These are phyloP conservation scores for Chloris gayana DNA, from an alignment of 176 grass and related monocot genomes.

Conservation along the genomic window DNA sequence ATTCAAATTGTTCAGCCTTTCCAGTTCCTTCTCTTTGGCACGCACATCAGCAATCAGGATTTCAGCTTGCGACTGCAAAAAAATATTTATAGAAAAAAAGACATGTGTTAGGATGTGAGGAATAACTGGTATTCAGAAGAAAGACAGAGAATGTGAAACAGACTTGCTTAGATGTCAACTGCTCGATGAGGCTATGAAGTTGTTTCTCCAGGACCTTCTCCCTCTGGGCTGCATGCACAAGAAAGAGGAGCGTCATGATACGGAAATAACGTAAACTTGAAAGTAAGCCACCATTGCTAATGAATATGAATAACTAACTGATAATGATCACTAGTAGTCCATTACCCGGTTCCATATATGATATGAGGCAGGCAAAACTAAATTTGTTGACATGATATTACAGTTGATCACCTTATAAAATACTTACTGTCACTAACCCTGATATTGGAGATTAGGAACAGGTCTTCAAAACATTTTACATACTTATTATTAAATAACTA, in stretches of 20 bases:
- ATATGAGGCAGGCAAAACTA: constrained; percentile 19
- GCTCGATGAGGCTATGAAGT: constrained; percentile 86
- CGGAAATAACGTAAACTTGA: background rate
- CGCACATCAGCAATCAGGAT: constrained; percentile 59
- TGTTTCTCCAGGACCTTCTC: constrained; percentile 94
- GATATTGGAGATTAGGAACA: background rate
- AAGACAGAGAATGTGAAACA: constrained; percentile 13
- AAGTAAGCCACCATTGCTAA: background rate
- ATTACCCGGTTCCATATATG: background rate
- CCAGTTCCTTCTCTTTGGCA: constrained; percentile 80
- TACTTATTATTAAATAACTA: background rate
- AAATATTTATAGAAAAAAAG: constrained; percentile 2
- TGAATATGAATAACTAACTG: constrained; percentile 7
- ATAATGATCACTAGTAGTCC: background rate
- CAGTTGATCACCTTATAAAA: constrained; percentile 2
- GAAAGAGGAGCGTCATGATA: constrained; percentile 17
- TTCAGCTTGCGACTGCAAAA: constrained; percentile 78
- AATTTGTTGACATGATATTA: background rate
- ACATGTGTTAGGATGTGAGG: background rate
- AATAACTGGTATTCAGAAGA: background rate
- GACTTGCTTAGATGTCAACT: constrained; percentile 92
- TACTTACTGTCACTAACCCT: background rate
- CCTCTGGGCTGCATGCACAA: constrained; percentile 70
- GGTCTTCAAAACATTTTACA: background rate
- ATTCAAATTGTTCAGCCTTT: constrained; percentile 58